These are phyloP conservation scores for Trametes maxima DNA, from an alignment of 768 basidiomycete genomes.

Conservation along the genomic window DNA sequence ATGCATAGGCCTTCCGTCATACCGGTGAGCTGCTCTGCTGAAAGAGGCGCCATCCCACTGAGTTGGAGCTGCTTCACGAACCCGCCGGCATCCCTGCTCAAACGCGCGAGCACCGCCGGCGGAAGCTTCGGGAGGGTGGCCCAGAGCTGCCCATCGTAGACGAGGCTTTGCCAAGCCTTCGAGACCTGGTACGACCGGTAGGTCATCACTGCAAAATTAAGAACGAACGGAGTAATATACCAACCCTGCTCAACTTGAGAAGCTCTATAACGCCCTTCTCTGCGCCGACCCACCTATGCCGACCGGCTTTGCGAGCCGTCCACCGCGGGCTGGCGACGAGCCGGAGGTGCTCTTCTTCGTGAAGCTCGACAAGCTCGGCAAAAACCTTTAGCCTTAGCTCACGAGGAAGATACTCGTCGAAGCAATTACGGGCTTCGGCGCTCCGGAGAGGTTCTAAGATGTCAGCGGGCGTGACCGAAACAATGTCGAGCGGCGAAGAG, in stretches of 20 bases:
- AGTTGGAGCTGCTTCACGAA: constrained; percentile 68
- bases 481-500: constrained; percentile 56
- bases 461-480: constrained; percentile 53
- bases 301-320: constrained; percentile 62
- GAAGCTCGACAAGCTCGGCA: constrained; percentile 52
- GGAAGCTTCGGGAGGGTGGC: constrained; percentile 57
- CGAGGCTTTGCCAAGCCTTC: constrained; percentile 71
- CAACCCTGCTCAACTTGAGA: constrained; percentile 77
- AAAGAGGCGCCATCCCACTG: constrained; percentile 58
- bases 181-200: constrained; percentile 57
- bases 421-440: constrained; percentile 52
- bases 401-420: constrained; percentile 70
- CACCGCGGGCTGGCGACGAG: constrained; percentile 51
- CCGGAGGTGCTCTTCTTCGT: constrained; percentile 60
- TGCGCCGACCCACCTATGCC: constrained; percentile 73
- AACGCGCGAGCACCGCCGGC: constrained; percentile 48
- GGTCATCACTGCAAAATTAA: not conserved
- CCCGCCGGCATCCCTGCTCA: constrained; percentile 59
- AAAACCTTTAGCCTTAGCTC: constrained; percentile 71
- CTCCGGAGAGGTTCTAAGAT: constrained; percentile 52
- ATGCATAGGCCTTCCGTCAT: constrained; percentile 59
- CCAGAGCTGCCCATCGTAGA: constrained; percentile 92
- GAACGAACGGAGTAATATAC: constrained; percentile 31
- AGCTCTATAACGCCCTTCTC: constrained; percentile 77
- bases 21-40: constrained; percentile 50